phyloP scores from a whole-genome alignment of 257 asterid species.

The Scutellaria minor region DNA sequence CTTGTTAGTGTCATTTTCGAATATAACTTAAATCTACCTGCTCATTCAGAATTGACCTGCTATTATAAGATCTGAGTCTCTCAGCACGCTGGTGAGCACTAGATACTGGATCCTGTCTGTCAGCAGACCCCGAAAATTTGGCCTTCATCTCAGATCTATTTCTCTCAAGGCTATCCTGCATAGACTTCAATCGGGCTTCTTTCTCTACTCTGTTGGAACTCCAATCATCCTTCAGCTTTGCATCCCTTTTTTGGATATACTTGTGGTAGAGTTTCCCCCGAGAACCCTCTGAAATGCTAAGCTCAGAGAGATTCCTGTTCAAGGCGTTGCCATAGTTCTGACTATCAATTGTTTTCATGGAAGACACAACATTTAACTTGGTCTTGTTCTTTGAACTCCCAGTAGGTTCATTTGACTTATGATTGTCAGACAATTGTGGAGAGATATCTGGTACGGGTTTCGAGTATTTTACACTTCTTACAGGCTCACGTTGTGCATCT shows the following conservation, averaged over 20 bases:
- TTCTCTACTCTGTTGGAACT: slow-evolving; percentile 76
- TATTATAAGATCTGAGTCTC: slow-evolving; percentile 74
- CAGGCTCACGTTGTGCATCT: slow-evolving; percentile 49
- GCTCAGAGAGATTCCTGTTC: slow-evolving; percentile 56
- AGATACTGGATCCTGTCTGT: slow-evolving; percentile 48
- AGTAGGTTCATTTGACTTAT: slow-evolving; percentile 45
- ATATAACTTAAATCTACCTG: slow-evolving; percentile 62
- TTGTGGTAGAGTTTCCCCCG: slow-evolving; percentile 75
- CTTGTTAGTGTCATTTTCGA: slow-evolving; percentile 25
- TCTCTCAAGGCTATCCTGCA: slow-evolving; percentile 89
- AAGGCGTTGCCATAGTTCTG: slow-evolving; percentile 50
- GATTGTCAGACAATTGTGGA: slow-evolving; percentile 41
- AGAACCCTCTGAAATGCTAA: slow-evolving; percentile 67
- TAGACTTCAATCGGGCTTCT: slow-evolving; percentile 80
- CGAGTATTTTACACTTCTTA: slow-evolving; percentile 42
- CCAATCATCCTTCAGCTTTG: slow-evolving; percentile 91
- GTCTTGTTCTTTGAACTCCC: slow-evolving; percentile 50
- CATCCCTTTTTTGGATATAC: slow-evolving; percentile 87
- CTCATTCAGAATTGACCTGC: slow-evolving; percentile 57
- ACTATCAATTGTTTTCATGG: slow-evolving; percentile 42
- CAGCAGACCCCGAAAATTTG: slow-evolving; percentile 65
- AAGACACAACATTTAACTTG: slow-evolving; percentile 42
- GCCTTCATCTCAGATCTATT: slow-evolving; percentile 83
- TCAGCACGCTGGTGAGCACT: slow-evolving; percentile 66
- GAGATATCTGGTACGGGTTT: slow-evolving; percentile 47